Base-by-base conservation (phyloP, 345 rosid species). In the Aethionema arabicum region DNA sequence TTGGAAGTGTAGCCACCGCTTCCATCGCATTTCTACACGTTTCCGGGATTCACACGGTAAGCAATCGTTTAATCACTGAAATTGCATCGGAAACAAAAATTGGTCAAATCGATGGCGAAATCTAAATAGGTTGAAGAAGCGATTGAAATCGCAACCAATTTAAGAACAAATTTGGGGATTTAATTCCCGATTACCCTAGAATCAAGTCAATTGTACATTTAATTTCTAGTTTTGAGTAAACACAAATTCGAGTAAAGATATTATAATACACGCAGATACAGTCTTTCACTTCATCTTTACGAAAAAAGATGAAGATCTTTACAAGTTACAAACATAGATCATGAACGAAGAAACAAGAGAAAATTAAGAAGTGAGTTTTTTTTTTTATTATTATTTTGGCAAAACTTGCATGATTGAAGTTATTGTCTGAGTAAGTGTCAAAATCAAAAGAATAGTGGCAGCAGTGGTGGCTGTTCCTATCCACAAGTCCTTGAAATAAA, bases 21-120 rank as follows among this genome's bases (percentile, higher is more conserved):
- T 59, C 82, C 62, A 7, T 80, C 50, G 80, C 78, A 32, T 55
- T 72, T 45, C 74, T 85, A 14, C 73, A 68, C n/a, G 91, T 82
- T 32, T 68, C 73, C 10, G 91, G 85, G 39, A 73, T 85, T 64
- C 79, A 69, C 69, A 74, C 79, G 82, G 90, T 81, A 11, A 38
- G 35, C 33, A n/a, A n/a, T 42, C 8, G 15, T 54, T 8, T 15
- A 46, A 37, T 40, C 21, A 5, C 31, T n/a, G 31, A 8, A 16
- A 29, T 40, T 46, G 5, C 36, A 49, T 41, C 11, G 0, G n/a
- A n/a, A n/a, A n/a, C n/a, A n/a, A n/a, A 4, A 15, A 29, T 38
- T 58, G 33, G 21, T 44, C 47, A 8, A 43, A 32, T 59, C 55
- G 69, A 43, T 36, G 11, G 0, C 5, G 40, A 5, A 16, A 39